Percentiles rank a stretch among this genome's conserved stretches.
Evolutionary conservation across 352 stramenopile species (phyloP).

Genomic region (Pythium aquatile): DNA sequence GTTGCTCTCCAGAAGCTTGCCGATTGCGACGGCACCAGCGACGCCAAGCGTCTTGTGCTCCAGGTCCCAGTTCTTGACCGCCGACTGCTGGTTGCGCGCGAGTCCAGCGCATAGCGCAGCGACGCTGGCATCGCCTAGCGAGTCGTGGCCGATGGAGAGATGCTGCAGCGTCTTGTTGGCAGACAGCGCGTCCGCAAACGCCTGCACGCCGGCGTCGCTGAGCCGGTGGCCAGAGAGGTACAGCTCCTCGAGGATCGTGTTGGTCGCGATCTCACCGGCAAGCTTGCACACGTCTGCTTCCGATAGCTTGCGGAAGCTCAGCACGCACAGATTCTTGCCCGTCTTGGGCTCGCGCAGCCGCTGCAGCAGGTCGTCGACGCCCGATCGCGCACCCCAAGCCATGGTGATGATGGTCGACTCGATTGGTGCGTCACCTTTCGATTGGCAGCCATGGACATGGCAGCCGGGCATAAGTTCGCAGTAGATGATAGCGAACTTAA

Average conservation of each 20-base stretch:
- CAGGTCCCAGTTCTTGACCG: slow-evolving; percentile 63
- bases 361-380: slow-evolving; percentile 74
- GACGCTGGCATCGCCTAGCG: slow-evolving; percentile 54
- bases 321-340: slow-evolving; percentile 64
- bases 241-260: slow-evolving; percentile 67
- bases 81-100: slow-evolving; percentile 48
- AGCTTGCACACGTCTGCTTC: slow-evolving; percentile 53
- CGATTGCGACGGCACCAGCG: slow-evolving; percentile 44
- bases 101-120: slow-evolving; percentile 46
- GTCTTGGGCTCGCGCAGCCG: slow-evolving; percentile 62
- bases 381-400: slow-evolving; percentile 69
- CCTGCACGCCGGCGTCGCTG: slow-evolving; percentile 34
- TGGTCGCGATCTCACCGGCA: slow-evolving; percentile 47
- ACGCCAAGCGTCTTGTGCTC: slow-evolving; percentile 65
- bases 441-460: not conserved
- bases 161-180: slow-evolving; percentile 64
- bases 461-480: not conserved
- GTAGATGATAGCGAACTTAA: not conserved
- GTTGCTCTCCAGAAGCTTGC: slow-evolving; percentile 50
- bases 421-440: not conserved
- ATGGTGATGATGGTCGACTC: slow-evolving; percentile 34
- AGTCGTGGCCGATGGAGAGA: slow-evolving; percentile 59
- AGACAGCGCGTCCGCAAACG: slow-evolving; percentile 70
- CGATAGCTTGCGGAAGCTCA: slow-evolving; percentile 65
- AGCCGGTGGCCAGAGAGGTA: slow-evolving; percentile 79